Evolutionary conservation across 768 basidiomycete species (phyloP), one percentile per base, ranked within the genome.

Genomic region (Tephrocybe sp.): DNA sequence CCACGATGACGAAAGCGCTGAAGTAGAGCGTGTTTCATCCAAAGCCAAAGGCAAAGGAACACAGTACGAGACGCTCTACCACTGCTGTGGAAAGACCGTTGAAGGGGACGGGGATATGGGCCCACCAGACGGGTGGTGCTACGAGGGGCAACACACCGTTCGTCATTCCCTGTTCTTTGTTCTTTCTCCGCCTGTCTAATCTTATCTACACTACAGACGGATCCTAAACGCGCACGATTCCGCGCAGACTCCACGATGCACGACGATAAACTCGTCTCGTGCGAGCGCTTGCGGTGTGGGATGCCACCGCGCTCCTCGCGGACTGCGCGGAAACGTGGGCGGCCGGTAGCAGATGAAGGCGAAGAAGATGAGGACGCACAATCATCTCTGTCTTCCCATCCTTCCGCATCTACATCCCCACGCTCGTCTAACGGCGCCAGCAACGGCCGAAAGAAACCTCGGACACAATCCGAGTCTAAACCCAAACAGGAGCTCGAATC

Each of bases 71-170:
- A 75, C 89, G 0, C 68, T 83, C 1, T 92, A 82, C 79, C 80
- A 78, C 2, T 92, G 89, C 68, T 92, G 89, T 64, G 85, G 79
- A 7, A 73, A 77, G 60, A 84, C 79, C 0, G 84, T 83, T 5
- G 83, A 88, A 20, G 89, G 89, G 0, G 82, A 85, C 55, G 89
- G 89, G 1, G 85, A 88, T 54, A 85, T 85, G 70, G 89, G 89
- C 0, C 89, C 89, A 1, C 89, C 89, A 1, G 87, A 89, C 62
- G 89, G 89, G 1, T 92, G 87, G 87, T 92, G 89, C 60, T 91
- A 89, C 59, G 88, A 91, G 64, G 89, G 89, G 3, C 79, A 76
- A 64, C 89, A 92, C 64, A 90, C 89, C 7, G 84, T 84, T 45
- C 53, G 82, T 76, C 17, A 42, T 30, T 16, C 54, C 44, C 34